These are phyloP conservation scores for Apodospora peruviana DNA, from an alignment of 495 filamentous ascomycete genomes.

Conservation along the genomic window DNA sequence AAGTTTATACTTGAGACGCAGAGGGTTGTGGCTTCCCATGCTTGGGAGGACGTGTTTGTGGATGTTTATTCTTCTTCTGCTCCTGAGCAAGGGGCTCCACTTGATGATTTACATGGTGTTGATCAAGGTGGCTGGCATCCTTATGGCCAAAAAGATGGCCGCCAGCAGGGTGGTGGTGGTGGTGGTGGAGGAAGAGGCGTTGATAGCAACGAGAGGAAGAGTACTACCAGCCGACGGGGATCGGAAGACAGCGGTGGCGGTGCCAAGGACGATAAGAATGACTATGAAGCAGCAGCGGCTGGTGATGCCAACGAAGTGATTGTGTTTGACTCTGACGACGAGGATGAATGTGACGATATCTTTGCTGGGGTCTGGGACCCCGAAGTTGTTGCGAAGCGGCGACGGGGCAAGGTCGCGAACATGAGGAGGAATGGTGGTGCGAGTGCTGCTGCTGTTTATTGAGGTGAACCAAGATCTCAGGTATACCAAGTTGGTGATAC, in stretches of 20 bases:
- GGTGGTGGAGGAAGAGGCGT: background rate
- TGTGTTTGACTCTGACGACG: constrained; percentile 86
- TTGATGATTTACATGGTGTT: too few relatives aligned
- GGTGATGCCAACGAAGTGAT: constrained; percentile 31
- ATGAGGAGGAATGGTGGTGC: constrained; percentile 6
- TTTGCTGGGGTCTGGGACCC: constrained; percentile 85
- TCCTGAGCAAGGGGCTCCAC: too few relatives aligned
- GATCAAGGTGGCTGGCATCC: background rate
- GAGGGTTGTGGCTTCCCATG: constrained; percentile 57
- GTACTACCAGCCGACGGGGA: background rate
- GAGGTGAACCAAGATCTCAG: background rate
- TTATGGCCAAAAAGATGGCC: background rate
- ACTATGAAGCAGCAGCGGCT: constrained; percentile 2
- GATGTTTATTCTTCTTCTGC: background rate
- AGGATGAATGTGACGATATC: constrained; percentile 91
- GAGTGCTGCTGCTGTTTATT: background rate
- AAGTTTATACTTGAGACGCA: constrained; percentile 94
- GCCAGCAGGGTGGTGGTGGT: background rate
- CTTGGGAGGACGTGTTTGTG: constrained; percentile 57
- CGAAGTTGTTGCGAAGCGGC: constrained; percentile 56
- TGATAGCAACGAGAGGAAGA: background rate
- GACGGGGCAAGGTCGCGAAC: constrained; percentile 47
- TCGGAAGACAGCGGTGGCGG: background rate
- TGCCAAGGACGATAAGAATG: background rate
- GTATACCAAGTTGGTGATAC: too few relatives aligned